These are phyloP conservation scores for Penicillium odoratum DNA, from an alignment of 495 filamentous ascomycete genomes.

Conservation along the genomic window DNA sequence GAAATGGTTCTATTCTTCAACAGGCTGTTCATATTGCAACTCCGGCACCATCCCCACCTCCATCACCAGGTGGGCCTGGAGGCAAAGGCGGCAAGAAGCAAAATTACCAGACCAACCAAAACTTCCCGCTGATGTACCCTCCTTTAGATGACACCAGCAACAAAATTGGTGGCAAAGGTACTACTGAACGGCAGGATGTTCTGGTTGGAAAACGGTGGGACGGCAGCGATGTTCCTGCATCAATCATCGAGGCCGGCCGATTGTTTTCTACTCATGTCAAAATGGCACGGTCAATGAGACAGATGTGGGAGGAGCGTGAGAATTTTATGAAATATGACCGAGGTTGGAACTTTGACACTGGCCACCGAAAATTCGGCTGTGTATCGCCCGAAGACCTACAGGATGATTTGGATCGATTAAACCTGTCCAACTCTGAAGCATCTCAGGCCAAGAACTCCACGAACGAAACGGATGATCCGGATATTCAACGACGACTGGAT, in stretches of 20 bases:
- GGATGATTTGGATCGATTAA: conserved; percentile 27
- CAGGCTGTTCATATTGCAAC: conserved; percentile 98
- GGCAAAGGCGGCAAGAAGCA: conserved; percentile 97
- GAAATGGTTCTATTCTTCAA: conserved; percentile 79
- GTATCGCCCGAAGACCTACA: conserved; percentile 39
- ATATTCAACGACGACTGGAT: conserved; percentile 64
- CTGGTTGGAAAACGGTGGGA: conserved; percentile 83
- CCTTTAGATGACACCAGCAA: conserved; percentile 82
- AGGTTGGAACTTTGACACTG: conserved; percentile 63
- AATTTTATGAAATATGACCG: conserved; percentile 87
- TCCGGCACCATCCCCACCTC: conserved; percentile 93
- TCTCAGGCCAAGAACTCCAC: conserved; percentile 24
- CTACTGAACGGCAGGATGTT: conserved; percentile 69
- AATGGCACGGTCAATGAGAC: conserved; percentile 85
- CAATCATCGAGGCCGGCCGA: conserved; percentile 92
- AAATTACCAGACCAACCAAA: conserved; percentile 98
- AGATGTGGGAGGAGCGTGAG: conserved; percentile 93
- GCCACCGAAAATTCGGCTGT: too few species aligned
- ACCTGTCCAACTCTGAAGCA: conserved; percentile 28
- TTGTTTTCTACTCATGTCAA: conserved; percentile 86
- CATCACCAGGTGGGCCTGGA: conserved; percentile 81
- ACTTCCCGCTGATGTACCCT: conserved; percentile 97
- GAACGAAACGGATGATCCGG: conserved; percentile 58
- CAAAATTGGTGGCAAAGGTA: conserved; percentile 82
- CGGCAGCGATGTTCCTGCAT: conserved; percentile 85